Evolutionary conservation across 2,329 filamentous ascomycete species (phyloP).

Genomic region (Coniella lustricola): DNA sequence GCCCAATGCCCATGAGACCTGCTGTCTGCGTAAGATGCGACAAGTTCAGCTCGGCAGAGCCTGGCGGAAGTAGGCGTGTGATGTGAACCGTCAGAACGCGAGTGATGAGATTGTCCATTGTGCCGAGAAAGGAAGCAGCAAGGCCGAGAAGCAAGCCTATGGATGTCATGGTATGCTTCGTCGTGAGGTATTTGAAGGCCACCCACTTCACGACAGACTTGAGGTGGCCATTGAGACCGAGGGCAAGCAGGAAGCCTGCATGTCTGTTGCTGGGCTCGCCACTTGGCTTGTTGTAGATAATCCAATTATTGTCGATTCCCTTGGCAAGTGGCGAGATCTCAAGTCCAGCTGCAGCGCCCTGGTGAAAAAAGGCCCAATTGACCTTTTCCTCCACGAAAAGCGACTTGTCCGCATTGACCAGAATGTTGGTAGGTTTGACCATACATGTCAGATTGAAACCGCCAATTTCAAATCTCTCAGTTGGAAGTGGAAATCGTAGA

Average conservation of each 20-base stretch:
- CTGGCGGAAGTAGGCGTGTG: conserved; percentile 84
- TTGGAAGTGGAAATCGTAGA: conserved; percentile 78
- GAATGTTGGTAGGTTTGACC: conserved; percentile 86
- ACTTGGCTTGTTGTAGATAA: conserved; percentile 89
- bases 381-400: conserved; percentile 93
- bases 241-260: conserved; percentile 82
- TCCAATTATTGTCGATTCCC: conserved; percentile 98
- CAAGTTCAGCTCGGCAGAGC: conserved; percentile 88
- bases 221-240: conserved; percentile 92
- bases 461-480: conserved; percentile 81
- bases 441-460: conserved; percentile 89
- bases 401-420: conserved; percentile 83
- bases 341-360: conserved; percentile 85
- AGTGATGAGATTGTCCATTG: conserved; percentile 94
- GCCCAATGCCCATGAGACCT: conserved; percentile 91
- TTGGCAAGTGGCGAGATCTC: conserved; percentile 84
- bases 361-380: conserved; percentile 97
- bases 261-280: conserved; percentile 91
- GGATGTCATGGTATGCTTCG: conserved; percentile 98
- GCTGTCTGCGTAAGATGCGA: conserved; percentile 92
- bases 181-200: conserved; percentile 97
- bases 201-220: conserved; percentile 95
- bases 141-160: conserved; percentile 89
- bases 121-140: conserved; percentile 89
- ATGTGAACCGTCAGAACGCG: conserved; percentile 91